Conservation (phyloP, 176 grass and related monocot genomes). For the Poa pratensis region DNA sequence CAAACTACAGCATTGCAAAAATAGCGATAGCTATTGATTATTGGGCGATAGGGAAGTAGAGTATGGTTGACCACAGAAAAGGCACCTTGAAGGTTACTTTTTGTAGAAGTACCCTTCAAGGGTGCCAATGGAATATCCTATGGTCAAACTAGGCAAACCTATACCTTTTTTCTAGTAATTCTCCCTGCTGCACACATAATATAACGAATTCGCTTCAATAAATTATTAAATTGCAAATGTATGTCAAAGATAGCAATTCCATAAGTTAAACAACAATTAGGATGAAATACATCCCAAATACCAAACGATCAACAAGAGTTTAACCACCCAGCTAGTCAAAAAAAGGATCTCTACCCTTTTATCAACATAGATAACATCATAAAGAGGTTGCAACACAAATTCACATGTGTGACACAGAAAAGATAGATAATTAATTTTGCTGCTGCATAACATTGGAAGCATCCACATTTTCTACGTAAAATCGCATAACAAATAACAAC, state of each 20-base stretch:
- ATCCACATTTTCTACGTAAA: constrained; percentile 21
- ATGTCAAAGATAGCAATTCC: neutral
- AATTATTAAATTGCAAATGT: neutral
- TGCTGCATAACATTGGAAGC: neutral
- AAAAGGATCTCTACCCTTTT: neutral
- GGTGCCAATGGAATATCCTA: neutral
- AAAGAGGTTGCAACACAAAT: neutral
- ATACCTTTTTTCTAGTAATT: neutral
- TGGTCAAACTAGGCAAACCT: neutral
- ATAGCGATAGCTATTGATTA: neutral
- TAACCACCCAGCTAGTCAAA: neutral
- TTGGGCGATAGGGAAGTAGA: neutral
- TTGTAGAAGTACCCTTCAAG: neutral
- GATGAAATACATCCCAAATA: neutral
- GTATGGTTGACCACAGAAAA: neutral
- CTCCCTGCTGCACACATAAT: neutral
- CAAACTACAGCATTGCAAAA: neutral
- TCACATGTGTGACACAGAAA: neutral
- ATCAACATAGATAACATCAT: constrained; percentile 13
- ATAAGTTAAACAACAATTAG: neutral
- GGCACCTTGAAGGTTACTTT: neutral
- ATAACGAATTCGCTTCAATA: neutral
- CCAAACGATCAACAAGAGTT: neutral
- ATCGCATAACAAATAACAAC: neutral
- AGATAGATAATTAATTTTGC: neutral